phyloP scores from a whole-genome alignment of 2,329 filamentous ascomycete species.

The Pestalotiopsis sp. region DNA sequence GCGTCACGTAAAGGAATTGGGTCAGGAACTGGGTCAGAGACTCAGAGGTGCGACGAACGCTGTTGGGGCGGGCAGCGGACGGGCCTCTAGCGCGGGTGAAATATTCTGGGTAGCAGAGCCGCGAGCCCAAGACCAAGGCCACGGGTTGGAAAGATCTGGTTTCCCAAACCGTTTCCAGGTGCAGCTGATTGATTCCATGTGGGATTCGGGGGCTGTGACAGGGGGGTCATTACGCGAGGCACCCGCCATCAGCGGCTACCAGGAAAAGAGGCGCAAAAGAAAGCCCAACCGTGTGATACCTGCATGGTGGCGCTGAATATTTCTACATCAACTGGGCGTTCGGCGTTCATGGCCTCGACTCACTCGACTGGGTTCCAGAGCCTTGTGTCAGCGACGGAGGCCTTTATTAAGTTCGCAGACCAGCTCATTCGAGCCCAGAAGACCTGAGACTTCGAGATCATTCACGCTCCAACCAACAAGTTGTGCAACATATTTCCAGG shows the following conservation, averaged over 20 bases:
- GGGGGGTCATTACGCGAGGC: neutral
- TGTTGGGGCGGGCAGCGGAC: neutral
- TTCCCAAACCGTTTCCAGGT: neutral
- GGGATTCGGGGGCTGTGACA: neutral
- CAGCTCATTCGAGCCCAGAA: neutral
- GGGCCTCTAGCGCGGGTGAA: neutral
- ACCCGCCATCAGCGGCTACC: neutral
- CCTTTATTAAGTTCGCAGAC: neutral
- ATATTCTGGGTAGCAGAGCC: neutral
- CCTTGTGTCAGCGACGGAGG: neutral
- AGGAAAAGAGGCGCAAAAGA: neutral
- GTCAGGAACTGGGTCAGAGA: neutral
- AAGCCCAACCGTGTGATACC: neutral
- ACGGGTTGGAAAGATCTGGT: neutral
- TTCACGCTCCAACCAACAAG: neutral
- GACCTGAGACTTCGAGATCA: neutral
- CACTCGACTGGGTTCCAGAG: neutral
- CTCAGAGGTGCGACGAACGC: neutral
- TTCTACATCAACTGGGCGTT: neutral
- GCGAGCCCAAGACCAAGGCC: neutral
- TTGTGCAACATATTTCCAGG: neutral
- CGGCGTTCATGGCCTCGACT: neutral
- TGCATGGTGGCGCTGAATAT: conserved; percentile 1
- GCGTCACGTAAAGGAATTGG: too few relatives aligned
- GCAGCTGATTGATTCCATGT: neutral